phyloP scores from a whole-genome alignment of 495 filamentous ascomycete species.

The Penicillium maclennaniae region DNA sequence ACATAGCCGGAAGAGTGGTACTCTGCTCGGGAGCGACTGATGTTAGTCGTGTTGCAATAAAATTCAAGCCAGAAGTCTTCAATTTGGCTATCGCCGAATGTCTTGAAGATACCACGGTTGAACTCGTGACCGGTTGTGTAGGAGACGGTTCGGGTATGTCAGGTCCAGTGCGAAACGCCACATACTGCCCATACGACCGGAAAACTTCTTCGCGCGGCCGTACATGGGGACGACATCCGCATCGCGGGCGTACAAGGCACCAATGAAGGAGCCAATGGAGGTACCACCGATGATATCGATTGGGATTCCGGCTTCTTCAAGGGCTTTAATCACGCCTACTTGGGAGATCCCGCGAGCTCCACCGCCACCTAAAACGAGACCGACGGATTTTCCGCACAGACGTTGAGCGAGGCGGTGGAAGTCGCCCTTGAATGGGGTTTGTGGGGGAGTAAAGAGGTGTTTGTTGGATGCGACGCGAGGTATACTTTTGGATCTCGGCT shows the following conservation, averaged over 20 bases:
- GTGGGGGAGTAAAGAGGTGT: conserved; percentile 84
- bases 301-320: conserved; percentile 94
- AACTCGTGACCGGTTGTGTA: conserved; percentile 99
- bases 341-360: conserved; percentile 90
- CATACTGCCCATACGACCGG: conserved; percentile 93
- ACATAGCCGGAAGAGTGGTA: conserved; percentile 94
- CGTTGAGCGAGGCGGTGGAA: conserved; percentile 90
- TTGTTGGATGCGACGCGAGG: conserved; percentile 77
- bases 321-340: conserved; percentile 86
- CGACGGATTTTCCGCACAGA: conserved; percentile 90
- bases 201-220: conserved; percentile 92
- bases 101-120: conserved; percentile 98
- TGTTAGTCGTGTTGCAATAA: conserved; percentile 99
- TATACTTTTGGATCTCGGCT: conserved; percentile 97
- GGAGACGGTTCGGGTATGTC: conserved; percentile 88
- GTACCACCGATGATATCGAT: conserved; percentile 96
- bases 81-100: conserved; percentile 92
- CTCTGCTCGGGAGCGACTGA: conserved; percentile 81
- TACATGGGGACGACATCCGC: conserved; percentile 97
- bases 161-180: conserved; percentile 95
- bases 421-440: conserved; percentile 91
- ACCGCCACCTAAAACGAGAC: conserved; percentile 88
- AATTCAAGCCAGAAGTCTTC: conserved; percentile 99
- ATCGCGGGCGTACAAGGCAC: conserved; percentile 90
- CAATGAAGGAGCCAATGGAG: conserved; percentile 97